Base-by-base conservation (phyloP, 2,329 filamentous ascomycete species). In the Grosmannia clavigera region DNA sequence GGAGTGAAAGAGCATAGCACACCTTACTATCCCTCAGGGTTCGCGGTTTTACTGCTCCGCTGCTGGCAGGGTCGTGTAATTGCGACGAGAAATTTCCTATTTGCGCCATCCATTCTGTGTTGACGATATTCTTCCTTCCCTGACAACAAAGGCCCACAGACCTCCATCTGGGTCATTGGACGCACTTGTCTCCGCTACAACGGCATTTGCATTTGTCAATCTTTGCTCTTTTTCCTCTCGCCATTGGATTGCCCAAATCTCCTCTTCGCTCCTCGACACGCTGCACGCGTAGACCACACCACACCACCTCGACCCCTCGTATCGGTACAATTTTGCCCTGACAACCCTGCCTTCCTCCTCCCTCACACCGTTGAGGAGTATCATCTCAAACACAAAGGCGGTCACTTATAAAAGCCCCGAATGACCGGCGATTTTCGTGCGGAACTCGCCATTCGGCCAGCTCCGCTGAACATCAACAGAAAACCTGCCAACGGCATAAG, bases 401-500 rank as follows among this genome's bases (percentile, higher is more conserved):
- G 12, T 27, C 27, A 35, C 48, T 59, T 27, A 40, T 14, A 55
- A 14, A 35, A 50, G n/a, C 19, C 50, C 38, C 58, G 58, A 35
- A 66, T 66, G 65, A 61, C 65, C 38, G 63, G 58, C 60, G 61
- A 63, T 64, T 40, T 66, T 29, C 62, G 58, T 19, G 60, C 63
- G 60, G 65, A 66, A 53, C 64, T 66, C n/a, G 65, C 65, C 65
- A 64, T 66, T 58, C 62, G 65, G 65, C 64, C 64, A 60, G 64
- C 61, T 64, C 64, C 63, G 60, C 46, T 53, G 12, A 60, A 58
- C 53, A 55, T 33, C 55, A 56, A 43, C 60, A 55, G 56, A 25
- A 31, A 14, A 5, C 40, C 38, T 29, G 9, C 27, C 14, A 57
- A 55, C 51, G 38, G 35, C 43, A 46, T n/a, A 3, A 46, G 25